A percentile compares a stretch with the other conserved stretches of the same genome.
phyloP scores from a whole-genome alignment of 2,329 filamentous ascomycete species.

The Penicillium decumbens region DNA sequence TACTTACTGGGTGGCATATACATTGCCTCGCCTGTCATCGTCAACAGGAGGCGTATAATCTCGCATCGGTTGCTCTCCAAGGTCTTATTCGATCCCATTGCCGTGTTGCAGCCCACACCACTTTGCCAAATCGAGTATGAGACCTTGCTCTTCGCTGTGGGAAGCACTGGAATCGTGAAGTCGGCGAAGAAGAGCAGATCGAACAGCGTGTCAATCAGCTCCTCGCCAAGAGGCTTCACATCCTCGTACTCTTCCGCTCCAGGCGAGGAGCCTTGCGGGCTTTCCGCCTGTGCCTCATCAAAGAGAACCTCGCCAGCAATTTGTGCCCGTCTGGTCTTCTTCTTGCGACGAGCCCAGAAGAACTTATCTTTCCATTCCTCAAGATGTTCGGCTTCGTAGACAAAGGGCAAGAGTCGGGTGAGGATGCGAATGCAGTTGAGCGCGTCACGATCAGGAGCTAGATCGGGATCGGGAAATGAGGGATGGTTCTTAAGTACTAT shows the following conservation, averaged over 20 bases:
- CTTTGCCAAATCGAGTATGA: conserved; percentile 97
- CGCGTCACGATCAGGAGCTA: conserved; percentile 79
- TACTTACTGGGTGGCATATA: conserved; percentile 71
- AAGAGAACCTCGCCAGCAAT: conserved; percentile 75
- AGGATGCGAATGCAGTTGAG: conserved; percentile 92
- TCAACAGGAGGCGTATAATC: conserved; percentile 77
- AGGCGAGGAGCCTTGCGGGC: conserved; percentile 44
- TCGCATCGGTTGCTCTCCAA: conserved; percentile 91
- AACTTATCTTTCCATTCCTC: conserved; percentile 85
- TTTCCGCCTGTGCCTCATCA: conserved; percentile 62
- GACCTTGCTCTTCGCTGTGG: conserved; percentile 70
- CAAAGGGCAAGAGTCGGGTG: conserved; percentile 80
- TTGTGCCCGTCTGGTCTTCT: conserved; percentile 62
- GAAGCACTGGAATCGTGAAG: conserved; percentile 73
- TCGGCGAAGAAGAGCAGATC: conserved; percentile 89
- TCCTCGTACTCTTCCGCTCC: conserved; percentile 67
- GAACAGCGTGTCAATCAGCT: conserved; percentile 82
- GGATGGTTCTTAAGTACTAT: conserved; percentile 80
- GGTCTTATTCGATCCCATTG: conserved; percentile 82
- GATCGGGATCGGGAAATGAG: conserved; percentile 80
- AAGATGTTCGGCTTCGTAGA: conserved; percentile 84
- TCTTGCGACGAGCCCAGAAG: conserved; percentile 78
- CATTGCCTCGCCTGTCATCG: conserved; percentile 84
- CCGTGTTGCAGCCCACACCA: conserved; percentile 89
- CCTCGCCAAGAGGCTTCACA: conserved; percentile 81